These are phyloP conservation scores for Pulveroboletus sp. DNA, from an alignment of 768 basidiomycete genomes.

Conservation along the genomic window DNA sequence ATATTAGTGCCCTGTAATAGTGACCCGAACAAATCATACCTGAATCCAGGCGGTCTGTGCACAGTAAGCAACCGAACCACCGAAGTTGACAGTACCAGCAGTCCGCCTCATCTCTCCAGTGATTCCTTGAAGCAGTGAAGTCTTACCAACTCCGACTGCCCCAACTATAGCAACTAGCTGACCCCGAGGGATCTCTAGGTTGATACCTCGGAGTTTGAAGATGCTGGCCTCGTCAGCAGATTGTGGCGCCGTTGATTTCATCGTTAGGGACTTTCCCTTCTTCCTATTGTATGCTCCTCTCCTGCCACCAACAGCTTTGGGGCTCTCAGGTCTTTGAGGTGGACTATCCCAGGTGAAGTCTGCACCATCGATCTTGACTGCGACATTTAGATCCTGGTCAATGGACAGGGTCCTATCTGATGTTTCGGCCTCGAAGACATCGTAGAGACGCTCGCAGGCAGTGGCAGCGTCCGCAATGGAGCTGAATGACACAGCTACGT, in stretches of 20 bases:
- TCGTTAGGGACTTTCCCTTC: slow-evolving; percentile 16
- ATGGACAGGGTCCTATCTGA: slow-evolving; percentile 54
- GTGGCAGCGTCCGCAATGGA: slow-evolving; percentile 83
- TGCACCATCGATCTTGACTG: slow-evolving; percentile 62
- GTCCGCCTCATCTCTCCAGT: slow-evolving; percentile 82
- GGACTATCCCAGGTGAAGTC: slow-evolving; percentile 87
- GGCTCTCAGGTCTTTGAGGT: slow-evolving; percentile 44
- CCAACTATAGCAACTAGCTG: slow-evolving; percentile 84
- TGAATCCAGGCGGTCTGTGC: slow-evolving; percentile 92
- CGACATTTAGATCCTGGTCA: slow-evolving; percentile 54
- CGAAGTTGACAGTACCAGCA: slow-evolving; percentile 62
- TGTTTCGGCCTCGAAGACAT: slow-evolving; percentile 82
- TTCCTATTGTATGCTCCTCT: slow-evolving; percentile 3
- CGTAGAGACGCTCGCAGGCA: slow-evolving; percentile 70
- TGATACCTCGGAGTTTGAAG: slow-evolving; percentile 67
- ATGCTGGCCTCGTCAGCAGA: slow-evolving; percentile 36
- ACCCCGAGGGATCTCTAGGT: slow-evolving; percentile 67
- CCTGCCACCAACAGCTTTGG: slow-evolving; percentile 11
- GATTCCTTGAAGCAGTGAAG: slow-evolving; percentile 66
- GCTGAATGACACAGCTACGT: slow-evolving; percentile 61
- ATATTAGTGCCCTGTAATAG: background rate
- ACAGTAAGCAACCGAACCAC: slow-evolving; percentile 77
- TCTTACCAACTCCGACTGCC: slow-evolving; percentile 53
- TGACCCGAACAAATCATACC: slow-evolving; percentile 28
- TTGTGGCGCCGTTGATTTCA: slow-evolving; percentile 22